Base-by-base conservation (phyloP, 108 stramenopile genomes). In the Aurantiochytrium sp. region DNA sequence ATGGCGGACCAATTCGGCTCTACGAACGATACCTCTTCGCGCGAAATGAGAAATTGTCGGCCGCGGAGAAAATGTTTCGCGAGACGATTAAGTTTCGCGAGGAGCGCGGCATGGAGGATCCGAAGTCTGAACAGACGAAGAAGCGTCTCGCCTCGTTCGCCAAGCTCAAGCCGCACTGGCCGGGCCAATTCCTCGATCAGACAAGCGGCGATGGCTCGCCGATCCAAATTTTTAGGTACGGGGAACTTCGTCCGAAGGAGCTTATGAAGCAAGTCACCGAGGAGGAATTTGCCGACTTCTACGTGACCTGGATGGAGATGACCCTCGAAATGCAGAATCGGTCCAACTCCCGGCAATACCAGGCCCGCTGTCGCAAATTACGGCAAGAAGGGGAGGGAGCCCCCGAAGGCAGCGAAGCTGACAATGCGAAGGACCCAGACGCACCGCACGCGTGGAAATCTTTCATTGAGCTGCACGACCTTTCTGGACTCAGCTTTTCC, bases 211-310 rank as follows among this genome's bases (percentile, higher is more conserved):
- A 81, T 30, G 73, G 73, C 0, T 81, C 73, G 6, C 73, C 73
- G 39, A 81, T 81, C 24, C 73, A 81, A n/a, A 12, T 81, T 37
- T 81, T 81, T 81, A 6, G 73, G 24, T 81, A 48, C 73, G 8
- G 30, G 24, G 39, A 41, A 27, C 12, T 81, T 12, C 39, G 45
- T 17, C 73, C 73, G 30, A 41, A 48, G 19, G 73, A 81, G 45
- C 73, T 81, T 17, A 81, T 81, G 73, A 41, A 81, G 73, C n/a
- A 48, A 12, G 45, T 81, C n/a, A 81, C 73, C 2, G 73, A 81
- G 39, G 45, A 81, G 12, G 73, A 81, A 12, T 81, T 81, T 81
- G 15, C 73, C 19, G 73, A 81, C 24, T 81, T 81, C 30, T 81
- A 81, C 45, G 32, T 81, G 6, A 39, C 73, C 12, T 81, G 73